Base-by-base conservation (phyloP, 2,329 filamentous ascomycete genomes). In the Pseudocercospora crystallina region DNA sequence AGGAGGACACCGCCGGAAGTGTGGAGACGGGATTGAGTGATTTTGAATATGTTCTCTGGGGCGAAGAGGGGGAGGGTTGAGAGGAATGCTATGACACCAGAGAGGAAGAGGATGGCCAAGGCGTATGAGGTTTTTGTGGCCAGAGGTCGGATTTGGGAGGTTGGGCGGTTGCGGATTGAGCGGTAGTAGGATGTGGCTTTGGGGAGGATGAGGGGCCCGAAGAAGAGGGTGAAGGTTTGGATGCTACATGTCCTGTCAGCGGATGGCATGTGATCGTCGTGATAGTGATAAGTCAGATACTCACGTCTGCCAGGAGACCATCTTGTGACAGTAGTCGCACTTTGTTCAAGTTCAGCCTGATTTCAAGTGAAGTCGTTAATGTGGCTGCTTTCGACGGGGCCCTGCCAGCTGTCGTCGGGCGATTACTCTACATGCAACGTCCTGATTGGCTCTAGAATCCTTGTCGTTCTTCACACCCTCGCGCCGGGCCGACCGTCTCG, bases 1-100 rank as follows among this genome's bases (percentile, higher is more conserved):
- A 96, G 94, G 54, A 97, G 79, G 31, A 95, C 85, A 65, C 92
- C 88, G 36, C 82, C 85, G n/a, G 90, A 85, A 36, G 88, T 92
- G 63, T 90, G 87, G 13, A 97, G 82, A 31, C 91, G 88, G 43
- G 89, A 94, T 49, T 84, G 78, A 1, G 92, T 96, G 13, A 76
- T 70, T 29, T 71, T 66, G 77, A 97, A 96, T 69, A 97, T 76
- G 72, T 96, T 96, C 67, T 89, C 84, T 4, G 88, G 86, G 5
- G 81, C 76, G 64, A 90, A 84, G 51, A 73, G 58, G 0, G 89
- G 85, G 0, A 92, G 73, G 12, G 86, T 84, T 51, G 82, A 79
- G 51, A 84, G 62, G 44, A 88, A 69, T 59, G 77, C 80, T 51
- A 79, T 55, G 38, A 76, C 59, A 39, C 76, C 76, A 56, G 77